These are phyloP conservation scores for Capronia americana DNA, from an alignment of 2,329 filamentous ascomycete genomes.

Conservation along the genomic window DNA sequence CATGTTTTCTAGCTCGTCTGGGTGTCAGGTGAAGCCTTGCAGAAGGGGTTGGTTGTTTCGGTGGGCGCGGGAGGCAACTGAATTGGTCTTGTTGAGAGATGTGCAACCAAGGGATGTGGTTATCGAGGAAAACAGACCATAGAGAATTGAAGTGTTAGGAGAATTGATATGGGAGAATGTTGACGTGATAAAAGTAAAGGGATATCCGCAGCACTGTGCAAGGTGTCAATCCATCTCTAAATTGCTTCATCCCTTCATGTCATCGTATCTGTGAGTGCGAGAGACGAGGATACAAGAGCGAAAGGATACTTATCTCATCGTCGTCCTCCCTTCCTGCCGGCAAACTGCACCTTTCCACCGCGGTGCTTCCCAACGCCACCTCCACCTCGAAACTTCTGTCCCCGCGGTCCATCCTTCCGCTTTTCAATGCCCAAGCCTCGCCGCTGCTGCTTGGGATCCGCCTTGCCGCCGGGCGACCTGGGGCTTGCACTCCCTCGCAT, in stretches of 20 bases:
- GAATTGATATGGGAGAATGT: neutral
- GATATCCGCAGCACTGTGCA: neutral
- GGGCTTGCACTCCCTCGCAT: conserved; percentile 30
- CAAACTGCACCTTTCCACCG: conserved; percentile 29
- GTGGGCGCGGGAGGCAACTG: neutral
- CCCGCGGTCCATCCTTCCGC: conserved; percentile 18
- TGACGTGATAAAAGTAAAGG: neutral
- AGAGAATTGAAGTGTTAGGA: neutral
- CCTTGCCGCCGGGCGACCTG: conserved; percentile 1
- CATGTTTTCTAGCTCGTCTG: neutral
- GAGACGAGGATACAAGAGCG: neutral
- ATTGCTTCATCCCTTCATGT: neutral
- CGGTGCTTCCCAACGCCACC: conserved; percentile 29
- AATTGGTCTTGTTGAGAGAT: neutral
- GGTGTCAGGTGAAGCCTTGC: neutral
- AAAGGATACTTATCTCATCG: conserved; percentile 11
- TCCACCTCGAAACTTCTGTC: conserved; percentile 32
- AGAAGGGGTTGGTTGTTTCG: neutral
- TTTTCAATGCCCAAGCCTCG: conserved; percentile 39
- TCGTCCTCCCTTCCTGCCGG: conserved; percentile 20
- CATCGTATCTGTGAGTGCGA: neutral
- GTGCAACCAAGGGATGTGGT: neutral
- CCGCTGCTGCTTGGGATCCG: conserved; percentile 27
- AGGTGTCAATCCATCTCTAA: neutral
- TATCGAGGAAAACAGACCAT: neutral